These are phyloP conservation scores for Populus davidiana DNA, from an alignment of 345 rosid species.

Conservation along the genomic window DNA sequence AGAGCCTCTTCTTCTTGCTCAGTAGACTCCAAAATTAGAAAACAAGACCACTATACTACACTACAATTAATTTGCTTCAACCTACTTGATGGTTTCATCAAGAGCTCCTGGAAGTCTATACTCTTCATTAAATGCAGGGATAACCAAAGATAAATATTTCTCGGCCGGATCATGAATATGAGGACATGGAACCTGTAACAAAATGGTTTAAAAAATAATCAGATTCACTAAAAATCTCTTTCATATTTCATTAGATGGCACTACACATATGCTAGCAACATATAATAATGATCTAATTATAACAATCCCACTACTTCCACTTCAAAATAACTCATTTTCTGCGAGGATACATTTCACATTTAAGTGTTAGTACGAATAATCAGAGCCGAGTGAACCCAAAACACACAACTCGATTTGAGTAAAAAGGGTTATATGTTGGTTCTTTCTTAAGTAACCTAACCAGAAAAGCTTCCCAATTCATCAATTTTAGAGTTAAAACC, in stretches of 20 bases:
- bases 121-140: constrained; percentile 94
- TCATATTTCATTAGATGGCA: background rate
- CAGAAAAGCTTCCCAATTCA: background rate
- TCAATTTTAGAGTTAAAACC: background rate
- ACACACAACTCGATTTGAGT: background rate
- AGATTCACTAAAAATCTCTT: background rate
- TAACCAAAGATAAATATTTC: constrained; percentile 75
- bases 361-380: background rate
- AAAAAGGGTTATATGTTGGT: background rate
- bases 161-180: constrained; percentile 62
- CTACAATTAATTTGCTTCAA: constrained; percentile 9
- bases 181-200: constrained; percentile 68
- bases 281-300: background rate
- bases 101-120: constrained; percentile 87
- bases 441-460: background rate
- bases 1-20: background rate
- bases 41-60: background rate
- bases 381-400: background rate
- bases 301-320: background rate
- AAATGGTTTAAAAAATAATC: background rate
- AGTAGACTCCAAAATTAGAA: background rate
- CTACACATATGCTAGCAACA: background rate
- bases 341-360: background rate
- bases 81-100: constrained; percentile 83
- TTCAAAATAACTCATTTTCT: background rate